Evolutionary conservation across 345 rosid species (phyloP), one percentile per base, ranked within the genome.

Genomic region (Pugionium dolabratum): DNA sequence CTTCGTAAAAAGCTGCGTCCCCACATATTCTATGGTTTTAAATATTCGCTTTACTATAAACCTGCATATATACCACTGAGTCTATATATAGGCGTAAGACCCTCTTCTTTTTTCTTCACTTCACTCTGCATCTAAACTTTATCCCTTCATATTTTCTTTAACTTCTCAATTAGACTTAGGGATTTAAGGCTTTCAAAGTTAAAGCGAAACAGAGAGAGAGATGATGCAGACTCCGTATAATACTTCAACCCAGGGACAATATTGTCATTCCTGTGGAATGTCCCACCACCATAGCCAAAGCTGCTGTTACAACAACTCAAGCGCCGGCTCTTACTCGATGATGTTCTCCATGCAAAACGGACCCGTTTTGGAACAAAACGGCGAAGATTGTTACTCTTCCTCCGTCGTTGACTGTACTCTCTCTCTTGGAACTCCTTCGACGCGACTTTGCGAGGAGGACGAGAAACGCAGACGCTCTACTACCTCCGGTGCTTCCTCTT

Each of bases 341-440:
- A 49, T 67, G 58, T 67, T 73, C 57, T 60, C 77, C 45, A 65
- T 65, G 66, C 76, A 51, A 65, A 72, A 65, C 62, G 67, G 76
- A 3, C 61, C 66, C 54, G 66, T 58, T 51, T 61, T 7, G 1
- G 72, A 61, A 46, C 77, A 49, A 28, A 73, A 67, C 64, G 63
- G 64, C 1, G 72, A 73, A 33, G 74, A 69, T 33, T n/a, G 43
- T 30, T 4, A 62, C 70, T 56, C 78, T 33, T 48, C 84, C 25
- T 75, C 95, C 25, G 81, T 83, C 4, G 96, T 89, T 36, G 93
- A 89, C 64, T 89, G 96, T 60, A 89, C 95, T 25, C 95, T 89
- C 58, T 89, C 96, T 10, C 77, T 89, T 8, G 95, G 96, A 18
- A 89, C 96, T 11, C 96, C 96, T 2, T 87, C 96, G 37, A 87